Percentiles rank a stretch among this genome's conserved stretches.
Conservation (phyloP, 768 basidiomycete species). For the Leccinum longicurvipes region DNA sequence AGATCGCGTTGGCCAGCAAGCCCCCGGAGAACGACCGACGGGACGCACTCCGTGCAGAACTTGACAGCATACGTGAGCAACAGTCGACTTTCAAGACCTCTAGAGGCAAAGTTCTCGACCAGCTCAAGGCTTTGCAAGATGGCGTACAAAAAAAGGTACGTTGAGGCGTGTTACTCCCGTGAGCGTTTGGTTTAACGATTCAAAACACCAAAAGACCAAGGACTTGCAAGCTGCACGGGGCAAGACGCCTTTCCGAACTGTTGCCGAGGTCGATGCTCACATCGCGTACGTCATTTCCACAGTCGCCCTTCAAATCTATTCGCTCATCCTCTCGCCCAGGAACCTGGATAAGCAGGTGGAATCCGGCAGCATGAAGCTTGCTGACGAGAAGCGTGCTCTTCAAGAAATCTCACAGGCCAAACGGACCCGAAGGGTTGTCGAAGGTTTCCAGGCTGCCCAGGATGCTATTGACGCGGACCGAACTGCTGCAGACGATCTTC, state of each 20-base stretch:
- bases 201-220: constrained; percentile 56
- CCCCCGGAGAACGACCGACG: constrained; percentile 68
- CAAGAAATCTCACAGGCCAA: constrained; percentile 76
- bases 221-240: constrained; percentile 78
- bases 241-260: constrained; percentile 77
- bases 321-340: constrained; percentile 38
- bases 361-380: constrained; percentile 86
- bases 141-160: constrained; percentile 75
- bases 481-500: constrained; percentile 69
- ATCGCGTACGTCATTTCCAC: constrained; percentile 59
- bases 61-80: constrained; percentile 72
- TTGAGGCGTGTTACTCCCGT: not conserved
- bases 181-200: constrained; percentile 1
- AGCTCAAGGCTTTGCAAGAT: constrained; percentile 78
- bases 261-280: constrained; percentile 82
- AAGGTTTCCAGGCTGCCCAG: constrained; percentile 77
- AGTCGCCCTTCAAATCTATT: not conserved
- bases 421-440: constrained; percentile 71
- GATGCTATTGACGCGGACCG: constrained; percentile 80
- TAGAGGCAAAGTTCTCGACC: constrained; percentile 68
- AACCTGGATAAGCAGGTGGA: constrained; percentile 88
- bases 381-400: constrained; percentile 94
- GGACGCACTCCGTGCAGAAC: constrained; percentile 69
- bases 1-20: constrained; percentile 63
- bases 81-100: constrained; percentile 76